A percentile compares a stretch with the other conserved stretches of the same genome.
These are phyloP conservation scores for Candida oleophila DNA, from an alignment of 805 yeast genomes.

Conservation along the genomic window DNA sequence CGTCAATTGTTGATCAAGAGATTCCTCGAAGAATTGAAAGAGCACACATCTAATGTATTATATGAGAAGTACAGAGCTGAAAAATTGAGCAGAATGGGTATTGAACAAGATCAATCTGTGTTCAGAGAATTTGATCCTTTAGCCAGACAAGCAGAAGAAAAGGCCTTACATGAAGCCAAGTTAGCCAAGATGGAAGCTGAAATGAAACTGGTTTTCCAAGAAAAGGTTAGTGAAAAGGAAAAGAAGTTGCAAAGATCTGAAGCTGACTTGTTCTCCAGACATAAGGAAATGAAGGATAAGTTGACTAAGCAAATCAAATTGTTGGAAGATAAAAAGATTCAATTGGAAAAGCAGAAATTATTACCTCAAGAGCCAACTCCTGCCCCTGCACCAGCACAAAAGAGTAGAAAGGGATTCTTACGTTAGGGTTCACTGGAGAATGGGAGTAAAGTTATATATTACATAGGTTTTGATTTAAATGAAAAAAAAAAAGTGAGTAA, in stretches of 20 bases:
- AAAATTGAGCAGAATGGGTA: constrained; percentile 78
- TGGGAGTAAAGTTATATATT: neutral
- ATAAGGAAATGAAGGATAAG: constrained; percentile 96
- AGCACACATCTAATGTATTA: constrained; percentile 68
- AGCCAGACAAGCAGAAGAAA: constrained; percentile 90
- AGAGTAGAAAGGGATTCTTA: constrained; percentile 77
- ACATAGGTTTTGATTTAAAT: neutral
- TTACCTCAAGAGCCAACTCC: constrained; percentile 52
- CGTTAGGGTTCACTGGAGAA: constrained; percentile 39
- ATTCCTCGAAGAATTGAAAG: constrained; percentile 91
- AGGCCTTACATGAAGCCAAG: constrained; percentile 88
- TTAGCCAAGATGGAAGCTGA: constrained; percentile 92
- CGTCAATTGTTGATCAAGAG: constrained; percentile 87
- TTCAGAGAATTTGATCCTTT: constrained; percentile 94
- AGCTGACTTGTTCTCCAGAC: constrained; percentile 92
- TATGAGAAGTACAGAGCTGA: constrained; percentile 89
- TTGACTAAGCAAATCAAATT: constrained; percentile 83
- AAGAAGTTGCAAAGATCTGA: constrained; percentile 95
- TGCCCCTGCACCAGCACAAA: constrained; percentile 48
- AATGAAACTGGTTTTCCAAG: constrained; percentile 95
- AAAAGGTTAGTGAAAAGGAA: constrained; percentile 94
- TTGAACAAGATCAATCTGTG: constrained; percentile 89
- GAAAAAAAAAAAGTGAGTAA: neutral
- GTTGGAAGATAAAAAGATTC: constrained; percentile 86
- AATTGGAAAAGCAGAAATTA: constrained; percentile 61